phyloP scores from a whole-genome alignment of 306 rosid genomes.

The Datisca glomerata region DNA sequence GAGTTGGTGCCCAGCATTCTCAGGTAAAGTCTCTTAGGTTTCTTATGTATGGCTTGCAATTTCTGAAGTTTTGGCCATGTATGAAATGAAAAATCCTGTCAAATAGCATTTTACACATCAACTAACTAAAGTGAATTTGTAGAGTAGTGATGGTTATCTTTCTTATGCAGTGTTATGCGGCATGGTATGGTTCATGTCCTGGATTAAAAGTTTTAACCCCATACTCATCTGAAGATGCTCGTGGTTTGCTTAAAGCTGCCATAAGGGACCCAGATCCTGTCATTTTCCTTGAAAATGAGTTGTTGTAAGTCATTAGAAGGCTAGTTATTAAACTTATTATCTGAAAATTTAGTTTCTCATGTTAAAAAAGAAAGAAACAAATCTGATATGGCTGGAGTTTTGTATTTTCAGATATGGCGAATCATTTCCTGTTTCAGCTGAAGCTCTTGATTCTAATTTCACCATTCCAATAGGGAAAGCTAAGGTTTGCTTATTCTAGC shows the following conservation, averaged over 20 bases:
- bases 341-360: conserved; percentile 7
- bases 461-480: conserved; percentile 92
- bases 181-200: conserved; percentile 75
- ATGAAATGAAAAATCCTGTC: too few relatives aligned
- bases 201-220: conserved; percentile 84
- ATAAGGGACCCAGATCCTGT: conserved; percentile 95
- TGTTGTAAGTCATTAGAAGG: too few relatives aligned
- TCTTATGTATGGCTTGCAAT: too few relatives aligned
- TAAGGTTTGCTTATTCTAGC: conserved; percentile 37
- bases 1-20: conserved; percentile 98
- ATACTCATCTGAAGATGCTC: conserved; percentile 89
- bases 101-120: too few relatives aligned
- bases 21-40: conserved; percentile 41
- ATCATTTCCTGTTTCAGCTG: conserved; percentile 76
- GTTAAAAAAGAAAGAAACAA: too few relatives aligned
- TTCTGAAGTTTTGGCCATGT: too few relatives aligned
- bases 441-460: conserved; percentile 84
- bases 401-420: conserved; percentile 81
- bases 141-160: background rate
- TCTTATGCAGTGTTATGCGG: conserved; percentile 65
- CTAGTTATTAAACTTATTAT: too few relatives aligned
- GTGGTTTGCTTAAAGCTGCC: conserved; percentile 88
- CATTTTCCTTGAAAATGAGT: conserved; percentile 86
- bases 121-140: too few relatives aligned
- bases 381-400: conserved; percentile 5